A percentile compares a stretch with the other conserved stretches of the same genome.
Evolutionary conservation across 495 filamentous ascomycete species (phyloP).

Genomic region (Aspergillus leporis): DNA sequence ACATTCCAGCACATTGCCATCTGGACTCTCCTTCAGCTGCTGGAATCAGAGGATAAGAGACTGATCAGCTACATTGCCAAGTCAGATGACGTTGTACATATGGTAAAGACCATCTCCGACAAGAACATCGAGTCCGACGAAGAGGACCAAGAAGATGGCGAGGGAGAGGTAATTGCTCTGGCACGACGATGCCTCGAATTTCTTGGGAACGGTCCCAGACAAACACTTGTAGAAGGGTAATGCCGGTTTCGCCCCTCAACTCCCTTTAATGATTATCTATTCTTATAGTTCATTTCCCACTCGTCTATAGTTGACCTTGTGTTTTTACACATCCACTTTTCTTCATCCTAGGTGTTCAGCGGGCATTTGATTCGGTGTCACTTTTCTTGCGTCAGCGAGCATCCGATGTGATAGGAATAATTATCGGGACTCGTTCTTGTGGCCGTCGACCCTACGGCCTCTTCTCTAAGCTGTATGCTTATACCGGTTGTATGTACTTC

Average conservation of each 20-base stretch:
- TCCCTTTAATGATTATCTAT: constrained; percentile 16
- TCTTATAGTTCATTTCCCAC: constrained; percentile 14
- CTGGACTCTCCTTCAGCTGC: constrained; percentile 92
- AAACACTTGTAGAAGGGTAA: constrained; percentile 58
- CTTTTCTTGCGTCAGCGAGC: constrained; percentile 37
- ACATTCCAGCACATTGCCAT: constrained; percentile 99
- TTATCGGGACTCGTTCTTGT: constrained; percentile 12
- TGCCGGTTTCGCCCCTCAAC: constrained; percentile 12
- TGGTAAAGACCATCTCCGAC: constrained; percentile 88
- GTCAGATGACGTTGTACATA: constrained; percentile 82
- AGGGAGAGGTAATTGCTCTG: constrained; percentile 91
- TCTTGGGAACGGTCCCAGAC: constrained; percentile 62
- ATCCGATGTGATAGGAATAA: constrained; percentile 36
- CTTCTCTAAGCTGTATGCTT: constrained; percentile 11
- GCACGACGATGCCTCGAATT: constrained; percentile 87
- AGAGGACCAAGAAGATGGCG: constrained; percentile 85
- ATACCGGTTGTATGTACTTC: constrained; percentile 23
- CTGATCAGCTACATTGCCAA: constrained; percentile 83
- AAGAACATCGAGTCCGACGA: constrained; percentile 88
- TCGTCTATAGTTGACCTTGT: constrained; percentile 14
- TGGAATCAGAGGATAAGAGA: constrained; percentile 88
- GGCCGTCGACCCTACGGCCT: background rate
- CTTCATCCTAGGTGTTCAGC: constrained; percentile 33
- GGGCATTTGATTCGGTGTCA: constrained; percentile 36
- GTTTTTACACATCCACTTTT: constrained; percentile 19